Evolutionary conservation across 2,329 filamentous ascomycete species (phyloP).

Genomic region (Trichoderma lentiforme): DNA sequence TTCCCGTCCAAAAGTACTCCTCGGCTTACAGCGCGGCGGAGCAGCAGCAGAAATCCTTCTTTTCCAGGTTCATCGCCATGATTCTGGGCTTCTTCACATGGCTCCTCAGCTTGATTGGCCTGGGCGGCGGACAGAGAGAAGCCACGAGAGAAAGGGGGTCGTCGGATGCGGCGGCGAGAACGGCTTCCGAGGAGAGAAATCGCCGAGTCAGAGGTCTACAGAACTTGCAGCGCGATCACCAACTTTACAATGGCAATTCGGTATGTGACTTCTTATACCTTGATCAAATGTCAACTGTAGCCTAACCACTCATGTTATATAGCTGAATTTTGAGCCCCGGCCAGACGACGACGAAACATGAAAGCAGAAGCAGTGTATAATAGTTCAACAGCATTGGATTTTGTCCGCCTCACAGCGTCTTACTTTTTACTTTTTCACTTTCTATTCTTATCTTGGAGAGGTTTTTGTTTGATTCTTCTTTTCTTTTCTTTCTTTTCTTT

Average conservation of each 20-base stretch:
- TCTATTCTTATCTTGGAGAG: neutral
- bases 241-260: slow-evolving; percentile 90
- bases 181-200: slow-evolving; percentile 25
- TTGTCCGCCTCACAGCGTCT: neutral
- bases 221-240: slow-evolving; percentile 57
- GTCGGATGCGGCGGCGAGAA: slow-evolving; percentile 13
- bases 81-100: slow-evolving; percentile 36
- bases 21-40: slow-evolving; percentile 38
- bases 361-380: neutral
- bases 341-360: slow-evolving; percentile 52
- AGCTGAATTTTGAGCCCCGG: slow-evolving; percentile 68
- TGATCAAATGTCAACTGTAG: neutral
- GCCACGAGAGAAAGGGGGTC: neutral
- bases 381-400: neutral
- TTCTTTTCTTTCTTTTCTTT: neutral
- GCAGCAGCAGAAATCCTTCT: slow-evolving; percentile 24
- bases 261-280: slow-evolving; percentile 45
- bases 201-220: slow-evolving; percentile 29
- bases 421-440: neutral
- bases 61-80: slow-evolving; percentile 31
- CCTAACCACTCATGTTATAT: slow-evolving; percentile 21
- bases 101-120: slow-evolving; percentile 34
- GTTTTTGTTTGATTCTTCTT: neutral
- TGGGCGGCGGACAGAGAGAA: slow-evolving; percentile 19
- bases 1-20: slow-evolving; percentile 58